Conservation (phyloP, 2,329 filamentous ascomycete genomes). For the Clarireedia homoeocarpa region DNA sequence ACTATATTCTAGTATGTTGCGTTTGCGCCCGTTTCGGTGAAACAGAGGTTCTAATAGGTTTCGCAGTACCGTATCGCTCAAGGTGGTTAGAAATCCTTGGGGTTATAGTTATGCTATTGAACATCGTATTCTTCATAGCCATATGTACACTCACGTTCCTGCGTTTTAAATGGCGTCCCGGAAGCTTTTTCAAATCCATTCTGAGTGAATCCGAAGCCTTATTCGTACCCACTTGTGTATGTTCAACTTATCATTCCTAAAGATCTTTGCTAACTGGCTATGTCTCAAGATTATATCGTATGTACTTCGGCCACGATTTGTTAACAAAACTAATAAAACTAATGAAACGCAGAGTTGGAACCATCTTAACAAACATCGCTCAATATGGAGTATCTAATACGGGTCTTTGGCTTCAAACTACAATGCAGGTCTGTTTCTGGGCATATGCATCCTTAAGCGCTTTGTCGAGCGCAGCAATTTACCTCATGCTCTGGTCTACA, state of each 20-base stretch:
- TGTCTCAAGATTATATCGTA: constrained; percentile 36
- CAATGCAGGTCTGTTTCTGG: constrained; percentile 67
- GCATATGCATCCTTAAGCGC: constrained; percentile 62
- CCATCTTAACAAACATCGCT: constrained; percentile 69
- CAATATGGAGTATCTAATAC: constrained; percentile 62
- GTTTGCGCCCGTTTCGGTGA: not conserved
- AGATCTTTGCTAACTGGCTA: constrained; percentile 16
- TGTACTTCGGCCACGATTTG: constrained; percentile 15
- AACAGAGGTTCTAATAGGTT: constrained; percentile 10
- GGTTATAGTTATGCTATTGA: constrained; percentile 53
- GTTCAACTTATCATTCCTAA: constrained; percentile 17
- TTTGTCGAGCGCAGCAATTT: constrained; percentile 60
- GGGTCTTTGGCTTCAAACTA: constrained; percentile 51
- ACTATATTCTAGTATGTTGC: constrained; percentile 42
- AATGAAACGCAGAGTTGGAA: constrained; percentile 55
- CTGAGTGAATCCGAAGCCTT: constrained; percentile 70
- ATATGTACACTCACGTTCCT: constrained; percentile 58
- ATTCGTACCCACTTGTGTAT: constrained; percentile 62
- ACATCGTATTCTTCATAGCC: constrained; percentile 52
- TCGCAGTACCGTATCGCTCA: constrained; percentile 44
- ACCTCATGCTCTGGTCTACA: constrained; percentile 63
- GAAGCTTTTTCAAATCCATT: constrained; percentile 64
- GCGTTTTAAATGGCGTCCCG: constrained; percentile 62
- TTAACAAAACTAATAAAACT: not conserved
- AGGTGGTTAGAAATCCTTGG: constrained; percentile 52